Conservation (phyloP, 495 filamentous ascomycete species). For the Penicillium fimorum region DNA sequence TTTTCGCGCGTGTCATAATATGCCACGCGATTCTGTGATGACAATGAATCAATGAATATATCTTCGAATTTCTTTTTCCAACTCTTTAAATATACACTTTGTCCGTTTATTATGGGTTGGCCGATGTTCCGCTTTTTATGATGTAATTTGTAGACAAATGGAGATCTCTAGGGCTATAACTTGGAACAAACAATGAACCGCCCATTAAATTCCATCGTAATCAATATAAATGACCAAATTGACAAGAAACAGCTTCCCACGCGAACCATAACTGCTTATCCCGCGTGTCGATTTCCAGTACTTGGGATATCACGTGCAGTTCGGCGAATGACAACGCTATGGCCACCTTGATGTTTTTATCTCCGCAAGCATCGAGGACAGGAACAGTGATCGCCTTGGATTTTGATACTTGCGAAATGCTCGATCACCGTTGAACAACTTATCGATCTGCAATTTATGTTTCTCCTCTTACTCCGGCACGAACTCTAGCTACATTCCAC, state of each 20-base stretch:
- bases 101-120: neutral
- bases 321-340: constrained; percentile 20
- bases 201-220: neutral
- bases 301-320: constrained; percentile 24
- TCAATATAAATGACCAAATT: neutral
- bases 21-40: constrained; percentile 12
- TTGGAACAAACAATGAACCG: neutral
- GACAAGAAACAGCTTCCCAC: neutral
- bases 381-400: constrained; percentile 2
- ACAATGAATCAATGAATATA: constrained; percentile 21
- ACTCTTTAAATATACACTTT: neutral
- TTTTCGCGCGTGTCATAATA: neutral
- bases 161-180: neutral
- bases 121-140: neutral
- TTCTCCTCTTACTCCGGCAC: neutral
- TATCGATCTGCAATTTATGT: neutral
- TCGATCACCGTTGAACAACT: neutral
- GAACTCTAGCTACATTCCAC: constrained; percentile 10
- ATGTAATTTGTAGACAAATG: constrained; percentile 1
- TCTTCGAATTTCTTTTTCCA: constrained; percentile 1
- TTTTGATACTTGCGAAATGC: constrained; percentile 15
- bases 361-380: constrained; percentile 23
- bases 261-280: neutral
- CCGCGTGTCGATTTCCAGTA: neutral
- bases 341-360: constrained; percentile 32